Conservation (phyloP, 768 basidiomycete genomes). For the Pisolithus marmoratus region DNA sequence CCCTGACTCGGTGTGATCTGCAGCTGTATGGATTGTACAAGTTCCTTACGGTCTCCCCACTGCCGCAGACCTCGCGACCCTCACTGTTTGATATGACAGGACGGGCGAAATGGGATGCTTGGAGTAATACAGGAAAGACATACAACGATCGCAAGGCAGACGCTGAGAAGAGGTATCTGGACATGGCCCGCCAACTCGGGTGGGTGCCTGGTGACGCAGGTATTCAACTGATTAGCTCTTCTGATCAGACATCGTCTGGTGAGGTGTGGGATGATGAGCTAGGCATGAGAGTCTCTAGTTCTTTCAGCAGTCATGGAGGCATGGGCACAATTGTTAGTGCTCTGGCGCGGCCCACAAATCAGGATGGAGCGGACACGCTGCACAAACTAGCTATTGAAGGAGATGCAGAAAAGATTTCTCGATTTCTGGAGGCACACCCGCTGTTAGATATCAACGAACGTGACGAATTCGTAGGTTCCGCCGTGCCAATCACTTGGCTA, state of each 20-base stretch:
- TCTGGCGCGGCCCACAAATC: conserved; percentile 37
- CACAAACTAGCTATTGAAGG: conserved; percentile 64
- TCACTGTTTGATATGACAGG: conserved; percentile 75
- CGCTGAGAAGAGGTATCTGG: conserved; percentile 62
- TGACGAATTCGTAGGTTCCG: conserved; percentile 69
- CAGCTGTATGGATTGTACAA: conserved; percentile 89
- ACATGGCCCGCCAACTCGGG: conserved; percentile 61
- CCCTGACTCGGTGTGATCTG: conserved; percentile 21
- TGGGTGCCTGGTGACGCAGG: conserved; percentile 44
- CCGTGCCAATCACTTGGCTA: neutral
- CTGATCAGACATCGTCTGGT: conserved; percentile 23
- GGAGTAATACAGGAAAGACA: conserved; percentile 47
- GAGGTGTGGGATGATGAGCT: conserved; percentile 44
- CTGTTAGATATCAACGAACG: conserved; percentile 47
- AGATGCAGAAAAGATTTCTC: conserved; percentile 39
- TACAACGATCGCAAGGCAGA: conserved; percentile 39
- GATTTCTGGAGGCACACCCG: conserved; percentile 38
- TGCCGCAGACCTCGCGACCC: conserved; percentile 56
- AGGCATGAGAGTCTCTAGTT: conserved; percentile 18
- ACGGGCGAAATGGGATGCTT: conserved; percentile 86
- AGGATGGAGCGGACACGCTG: conserved; percentile 37
- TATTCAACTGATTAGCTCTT: conserved; percentile 5
- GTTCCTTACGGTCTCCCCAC: conserved; percentile 52
- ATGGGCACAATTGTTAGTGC: conserved; percentile 63
- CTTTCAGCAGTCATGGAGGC: conserved; percentile 24